These are phyloP conservation scores for Acanthamoeba divionensis DNA, from an alignment of 208 protist species.

Conservation along the genomic window DNA sequence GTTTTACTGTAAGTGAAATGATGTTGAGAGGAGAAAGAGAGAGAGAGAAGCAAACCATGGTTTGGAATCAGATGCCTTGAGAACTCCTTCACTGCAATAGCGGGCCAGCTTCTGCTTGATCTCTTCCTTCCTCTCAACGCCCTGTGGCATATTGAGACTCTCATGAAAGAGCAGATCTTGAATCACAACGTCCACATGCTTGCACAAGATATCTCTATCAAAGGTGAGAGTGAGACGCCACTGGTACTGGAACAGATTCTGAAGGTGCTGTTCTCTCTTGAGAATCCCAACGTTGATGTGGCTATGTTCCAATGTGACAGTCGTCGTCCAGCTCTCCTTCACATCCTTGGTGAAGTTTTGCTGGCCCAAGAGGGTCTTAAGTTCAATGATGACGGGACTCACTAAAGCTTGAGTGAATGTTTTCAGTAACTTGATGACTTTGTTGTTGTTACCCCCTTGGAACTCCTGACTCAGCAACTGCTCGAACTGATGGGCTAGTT, in stretches of 20 bases:
- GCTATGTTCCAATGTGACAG: background rate
- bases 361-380: constrained; percentile 16
- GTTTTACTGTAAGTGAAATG: too few relatives aligned
- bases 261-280: constrained; percentile 37
- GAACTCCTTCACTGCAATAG: too few relatives aligned
- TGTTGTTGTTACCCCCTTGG: background rate
- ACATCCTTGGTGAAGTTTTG: constrained; percentile 22
- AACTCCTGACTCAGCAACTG: too few relatives aligned
- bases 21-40: too few relatives aligned
- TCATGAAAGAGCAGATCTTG: too few relatives aligned
- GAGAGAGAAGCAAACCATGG: too few relatives aligned
- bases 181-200: too few relatives aligned
- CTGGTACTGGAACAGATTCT: constrained; percentile 50
- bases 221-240: constrained; percentile 34
- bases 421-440: background rate
- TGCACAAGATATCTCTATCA: too few relatives aligned
- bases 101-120: background rate
- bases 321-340: background rate
- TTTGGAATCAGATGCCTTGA: too few relatives aligned
- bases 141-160: too few relatives aligned
- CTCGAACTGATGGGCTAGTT: too few relatives aligned
- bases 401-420: background rate
- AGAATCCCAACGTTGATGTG: background rate
- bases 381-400: constrained; percentile 44
- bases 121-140: background rate